phyloP scores from a whole-genome alignment of 768 basidiomycete species.

The Hypsizygus marmoreus region DNA sequence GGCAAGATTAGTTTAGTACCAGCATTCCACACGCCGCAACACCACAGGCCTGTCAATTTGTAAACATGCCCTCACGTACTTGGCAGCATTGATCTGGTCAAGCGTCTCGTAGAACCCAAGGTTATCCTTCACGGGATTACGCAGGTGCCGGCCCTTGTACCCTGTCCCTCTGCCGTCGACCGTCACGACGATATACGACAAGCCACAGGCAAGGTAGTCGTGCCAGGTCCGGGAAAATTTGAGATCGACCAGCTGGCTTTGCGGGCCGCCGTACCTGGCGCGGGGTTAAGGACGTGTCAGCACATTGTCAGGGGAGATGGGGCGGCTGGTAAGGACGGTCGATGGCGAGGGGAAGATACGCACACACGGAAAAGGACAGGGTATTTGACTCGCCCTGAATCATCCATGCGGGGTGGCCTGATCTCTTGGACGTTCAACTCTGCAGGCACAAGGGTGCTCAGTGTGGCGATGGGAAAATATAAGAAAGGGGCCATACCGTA shows the following conservation, averaged over 20 bases:
- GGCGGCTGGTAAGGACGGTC: too few species aligned
- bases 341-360: constrained; percentile 25
- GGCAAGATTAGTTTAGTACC: constrained; percentile 3
- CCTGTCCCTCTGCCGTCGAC: constrained; percentile 97
- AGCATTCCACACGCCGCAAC: not conserved
- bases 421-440: constrained; percentile 91
- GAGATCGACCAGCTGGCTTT: constrained; percentile 74
- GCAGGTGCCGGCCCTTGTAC: constrained; percentile 78
- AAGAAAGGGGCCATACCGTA: too few species aligned
- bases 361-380: constrained; percentile 91
- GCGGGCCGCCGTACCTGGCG: constrained; percentile 86
- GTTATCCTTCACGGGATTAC: constrained; percentile 87
- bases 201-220: constrained; percentile 76
- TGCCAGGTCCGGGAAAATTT: constrained; percentile 81
- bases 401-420: constrained; percentile 90
- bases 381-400: constrained; percentile 93
- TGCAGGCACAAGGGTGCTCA: constrained; percentile 35
- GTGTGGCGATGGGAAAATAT: constrained; percentile 15
- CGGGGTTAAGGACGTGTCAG: constrained; percentile 11
- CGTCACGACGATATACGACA: constrained; percentile 83
- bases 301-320: not conserved
- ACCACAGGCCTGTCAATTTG: constrained; percentile 7
- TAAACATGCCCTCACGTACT: constrained; percentile 43
- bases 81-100: constrained; percentile 90
- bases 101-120: constrained; percentile 86